A percentile compares a stretch with the other conserved stretches of the same genome.
Evolutionary conservation across 1,284 basidiomycete genomes (phyloP).

Genomic region (Porodaedalea pini): DNA sequence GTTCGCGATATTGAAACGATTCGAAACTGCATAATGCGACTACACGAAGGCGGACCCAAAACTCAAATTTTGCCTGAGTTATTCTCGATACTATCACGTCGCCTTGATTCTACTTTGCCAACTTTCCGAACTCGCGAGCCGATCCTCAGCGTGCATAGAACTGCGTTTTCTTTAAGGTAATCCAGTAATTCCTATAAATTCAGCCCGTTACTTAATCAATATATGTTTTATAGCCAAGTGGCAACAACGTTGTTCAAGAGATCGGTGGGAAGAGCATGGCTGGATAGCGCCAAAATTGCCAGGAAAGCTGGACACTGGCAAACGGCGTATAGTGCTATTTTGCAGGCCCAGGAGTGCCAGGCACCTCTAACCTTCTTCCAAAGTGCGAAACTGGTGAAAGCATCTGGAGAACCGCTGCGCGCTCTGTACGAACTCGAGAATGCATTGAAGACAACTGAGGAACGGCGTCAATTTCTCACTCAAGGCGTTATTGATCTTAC

Average conservation of each 20-base stretch:
- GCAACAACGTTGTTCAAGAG: constrained; percentile 41
- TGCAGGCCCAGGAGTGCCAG: constrained; percentile 82
- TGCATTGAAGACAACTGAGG: constrained; percentile 46
- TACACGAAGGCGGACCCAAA: constrained; percentile 20
- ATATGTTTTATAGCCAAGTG: constrained; percentile 24
- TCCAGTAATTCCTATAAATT: constrained; percentile 22
- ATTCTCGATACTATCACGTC: constrained; percentile 49
- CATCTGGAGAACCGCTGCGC: constrained; percentile 78
- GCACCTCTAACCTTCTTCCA: constrained; percentile 86
- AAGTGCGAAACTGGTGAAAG: constrained; percentile 83
- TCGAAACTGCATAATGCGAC: constrained; percentile 38
- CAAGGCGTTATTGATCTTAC: constrained; percentile 55
- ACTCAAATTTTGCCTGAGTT: constrained; percentile 38
- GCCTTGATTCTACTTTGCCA: constrained; percentile 79
- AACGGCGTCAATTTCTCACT: constrained; percentile 37
- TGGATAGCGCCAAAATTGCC: constrained; percentile 91
- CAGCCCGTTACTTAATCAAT: constrained; percentile 4
- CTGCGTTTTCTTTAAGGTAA: constrained; percentile 77
- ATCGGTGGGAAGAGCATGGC: constrained; percentile 84
- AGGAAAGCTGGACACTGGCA: constrained; percentile 94
- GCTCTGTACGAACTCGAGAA: constrained; percentile 90
- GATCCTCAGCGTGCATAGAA: constrained; percentile 85
- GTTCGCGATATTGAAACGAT: constrained; percentile 87
- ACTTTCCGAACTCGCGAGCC: constrained; percentile 92
- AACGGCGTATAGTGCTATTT: constrained; percentile 93